Percentiles rank a stretch among this genome's conserved stretches.
Evolutionary conservation across 2,329 filamentous ascomycete genomes (phyloP).

Genomic region (Fusarium buharicum): DNA sequence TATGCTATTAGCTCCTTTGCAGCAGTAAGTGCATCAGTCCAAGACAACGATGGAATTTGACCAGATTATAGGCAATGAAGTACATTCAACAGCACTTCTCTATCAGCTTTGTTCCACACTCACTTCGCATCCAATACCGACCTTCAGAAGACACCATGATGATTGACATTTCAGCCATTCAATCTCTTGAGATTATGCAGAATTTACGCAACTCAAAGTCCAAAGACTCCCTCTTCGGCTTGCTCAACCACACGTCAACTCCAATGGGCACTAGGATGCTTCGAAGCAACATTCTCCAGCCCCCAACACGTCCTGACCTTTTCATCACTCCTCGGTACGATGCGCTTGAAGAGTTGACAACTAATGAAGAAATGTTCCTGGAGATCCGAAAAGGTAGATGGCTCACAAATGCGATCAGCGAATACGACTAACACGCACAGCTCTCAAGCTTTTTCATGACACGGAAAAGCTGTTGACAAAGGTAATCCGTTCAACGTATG

Average conservation of each 20-base stretch:
- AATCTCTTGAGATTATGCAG: constrained; percentile 88
- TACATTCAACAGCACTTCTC: constrained; percentile 78
- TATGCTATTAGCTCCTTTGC: constrained; percentile 87
- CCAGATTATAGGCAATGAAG: constrained; percentile 72
- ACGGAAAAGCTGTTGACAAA: constrained; percentile 82
- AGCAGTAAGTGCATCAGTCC: constrained; percentile 67
- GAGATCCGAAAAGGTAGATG: constrained; percentile 73
- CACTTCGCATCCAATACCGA: constrained; percentile 86
- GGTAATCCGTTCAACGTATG: constrained; percentile 54
- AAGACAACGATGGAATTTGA: neutral
- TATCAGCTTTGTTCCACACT: constrained; percentile 78
- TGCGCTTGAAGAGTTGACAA: constrained; percentile 82
- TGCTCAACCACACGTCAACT: constrained; percentile 86
- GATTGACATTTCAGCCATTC: constrained; percentile 89
- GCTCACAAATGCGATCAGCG: rapidly evolving
- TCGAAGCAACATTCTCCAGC: constrained; percentile 87
- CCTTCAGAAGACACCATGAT: constrained; percentile 94
- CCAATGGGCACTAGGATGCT: constrained; percentile 89
- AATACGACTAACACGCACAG: constrained; percentile 51
- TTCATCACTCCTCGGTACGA: constrained; percentile 80
- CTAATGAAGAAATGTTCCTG: constrained; percentile 86
- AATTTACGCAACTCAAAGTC: constrained; percentile 83
- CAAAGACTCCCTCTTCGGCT: constrained; percentile 82
- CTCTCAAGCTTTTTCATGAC: constrained; percentile 79
- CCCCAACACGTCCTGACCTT: constrained; percentile 73